Percentiles rank a stretch among this genome's conserved stretches.
Evolutionary conservation across 108 stramenopile species (phyloP).

Genomic region (Tribonema minus): DNA sequence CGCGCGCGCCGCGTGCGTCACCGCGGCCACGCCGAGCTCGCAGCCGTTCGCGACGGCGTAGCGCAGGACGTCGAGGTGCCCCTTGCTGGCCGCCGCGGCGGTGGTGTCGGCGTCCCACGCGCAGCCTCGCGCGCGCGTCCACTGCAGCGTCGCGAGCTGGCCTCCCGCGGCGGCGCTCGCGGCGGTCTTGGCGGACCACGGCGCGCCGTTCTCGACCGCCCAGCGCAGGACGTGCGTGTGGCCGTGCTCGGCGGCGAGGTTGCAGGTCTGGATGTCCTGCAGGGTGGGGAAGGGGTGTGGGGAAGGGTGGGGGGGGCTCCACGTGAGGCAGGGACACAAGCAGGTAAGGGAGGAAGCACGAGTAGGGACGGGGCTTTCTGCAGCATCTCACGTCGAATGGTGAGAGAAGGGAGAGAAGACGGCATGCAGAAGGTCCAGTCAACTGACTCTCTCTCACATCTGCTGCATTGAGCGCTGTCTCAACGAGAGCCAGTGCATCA

Average conservation of each 20-base stretch:
- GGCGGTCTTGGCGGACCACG: neutral
- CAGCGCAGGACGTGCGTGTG: neutral
- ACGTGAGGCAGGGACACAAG: neutral
- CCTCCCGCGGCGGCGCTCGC: too few relatives aligned
- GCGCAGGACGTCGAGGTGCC: slow-evolving; percentile 26
- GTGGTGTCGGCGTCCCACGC: slow-evolving; percentile 8
- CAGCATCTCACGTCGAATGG: neutral
- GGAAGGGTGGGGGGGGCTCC: neutral
- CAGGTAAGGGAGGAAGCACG: too few relatives aligned
- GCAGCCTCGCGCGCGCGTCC: slow-evolving; percentile 12
- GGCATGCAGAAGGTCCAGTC: neutral
- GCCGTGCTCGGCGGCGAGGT: neutral
- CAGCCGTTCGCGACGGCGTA: too few relatives aligned
- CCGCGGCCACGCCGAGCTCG: too few relatives aligned
- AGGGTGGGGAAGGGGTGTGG: neutral
- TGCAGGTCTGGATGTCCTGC: neutral
- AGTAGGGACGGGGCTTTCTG: too few relatives aligned
- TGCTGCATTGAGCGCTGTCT: too few relatives aligned
- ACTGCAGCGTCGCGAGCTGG: neutral
- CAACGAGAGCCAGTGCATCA: too few relatives aligned
- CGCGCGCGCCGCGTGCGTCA: too few relatives aligned
- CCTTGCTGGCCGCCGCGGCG: slow-evolving; percentile 3
- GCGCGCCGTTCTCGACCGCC: neutral
- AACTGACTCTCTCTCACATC: neutral
- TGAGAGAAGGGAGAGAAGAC: neutral